Evolutionary conservation across 495 filamentous ascomycete genomes (phyloP), one percentile per base, ranked within the genome.

Genomic region (Jackrogersella minutella): DNA sequence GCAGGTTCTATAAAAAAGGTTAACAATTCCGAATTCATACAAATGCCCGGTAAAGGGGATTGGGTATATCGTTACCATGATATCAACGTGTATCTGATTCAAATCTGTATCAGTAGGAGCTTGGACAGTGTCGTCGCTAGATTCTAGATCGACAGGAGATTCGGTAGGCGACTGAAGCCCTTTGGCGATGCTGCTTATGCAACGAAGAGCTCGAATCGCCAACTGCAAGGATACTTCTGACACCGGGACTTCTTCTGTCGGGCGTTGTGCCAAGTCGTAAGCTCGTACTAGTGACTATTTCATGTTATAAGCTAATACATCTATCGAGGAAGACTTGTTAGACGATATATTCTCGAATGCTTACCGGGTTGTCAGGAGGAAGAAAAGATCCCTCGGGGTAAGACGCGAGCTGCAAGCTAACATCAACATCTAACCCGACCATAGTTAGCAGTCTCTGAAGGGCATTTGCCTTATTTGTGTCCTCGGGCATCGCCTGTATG

Each of bases 151-250:
- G 26, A 96, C 82, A 16, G 86, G 80, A 6, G 85, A 77, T 57
- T 96, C 91, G 33, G 86, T 82, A 11, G 90, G 88, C 4, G 84
- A 81, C 68, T 94, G 90, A 36, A 94, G 77, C n/a, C 90, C 91
- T 69, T 86, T 91, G 9, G 90, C 93, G 66, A 97, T 90, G 50
- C 84, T 89, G 31, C 83, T 81, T 21, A 97, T 81, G 65, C 91
- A 96, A 47, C 87, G 82, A 28, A 97, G 80, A 5, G 88, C 88
- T 36, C 87, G 76, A 10, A 92, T 79, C 1, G 84, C 90, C 19
- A 89, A 65, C 61, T 84, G 74, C 68, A 83, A 62, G 68, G 84
- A 58, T 68, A 77, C 58, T 79, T 88, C 71, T 54, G 75, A 50
- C 3, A 69, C 54, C 8, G 40, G 39, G 36, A 68, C 37, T 3